Conservation (phyloP, 129 eudicot genomes). For the Rutidosis leptorrhynchoides region DNA sequence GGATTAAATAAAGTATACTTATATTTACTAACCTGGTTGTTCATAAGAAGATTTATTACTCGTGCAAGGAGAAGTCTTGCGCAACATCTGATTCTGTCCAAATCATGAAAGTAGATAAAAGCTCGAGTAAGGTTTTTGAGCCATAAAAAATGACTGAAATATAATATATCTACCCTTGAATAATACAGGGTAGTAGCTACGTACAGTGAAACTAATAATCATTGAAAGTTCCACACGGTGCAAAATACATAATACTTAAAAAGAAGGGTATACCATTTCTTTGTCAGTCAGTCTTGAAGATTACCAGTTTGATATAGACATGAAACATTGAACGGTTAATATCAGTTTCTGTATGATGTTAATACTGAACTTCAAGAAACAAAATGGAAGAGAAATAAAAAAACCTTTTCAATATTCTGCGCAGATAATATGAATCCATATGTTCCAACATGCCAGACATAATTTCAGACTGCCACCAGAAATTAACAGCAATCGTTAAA, state of each 20-base stretch:
- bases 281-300: slow-evolving; percentile 67
- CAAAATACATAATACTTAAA: slow-evolving; percentile 11
- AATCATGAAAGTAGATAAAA: slow-evolving; percentile 30
- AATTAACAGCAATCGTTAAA: slow-evolving; percentile 81
- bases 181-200: background rate
- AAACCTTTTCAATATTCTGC: slow-evolving; percentile 82
- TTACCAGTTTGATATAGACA: slow-evolving; percentile 16
- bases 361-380: background rate
- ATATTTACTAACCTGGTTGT: slow-evolving; percentile 41
- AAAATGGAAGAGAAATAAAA: slow-evolving; percentile 6
- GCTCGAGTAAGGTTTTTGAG: slow-evolving; percentile 2
- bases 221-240: background rate
- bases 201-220: slow-evolving; percentile 8
- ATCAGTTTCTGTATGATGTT: slow-evolving; percentile 21
- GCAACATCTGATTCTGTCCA: slow-evolving; percentile 80
- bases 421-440: slow-evolving; percentile 92
- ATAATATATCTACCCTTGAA: background rate
- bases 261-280: slow-evolving; percentile 66
- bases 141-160: background rate
- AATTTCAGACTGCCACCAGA: slow-evolving; percentile 88
- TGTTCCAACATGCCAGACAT: slow-evolving; percentile 79
- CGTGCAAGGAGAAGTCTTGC: slow-evolving; percentile 34
- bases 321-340: slow-evolving; percentile 28
- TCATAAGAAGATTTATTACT: slow-evolving; percentile 31
- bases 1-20: background rate